These are phyloP conservation scores for Wallacemonas collosoma DNA, from an alignment of 208 protist genomes.

Conservation along the genomic window DNA sequence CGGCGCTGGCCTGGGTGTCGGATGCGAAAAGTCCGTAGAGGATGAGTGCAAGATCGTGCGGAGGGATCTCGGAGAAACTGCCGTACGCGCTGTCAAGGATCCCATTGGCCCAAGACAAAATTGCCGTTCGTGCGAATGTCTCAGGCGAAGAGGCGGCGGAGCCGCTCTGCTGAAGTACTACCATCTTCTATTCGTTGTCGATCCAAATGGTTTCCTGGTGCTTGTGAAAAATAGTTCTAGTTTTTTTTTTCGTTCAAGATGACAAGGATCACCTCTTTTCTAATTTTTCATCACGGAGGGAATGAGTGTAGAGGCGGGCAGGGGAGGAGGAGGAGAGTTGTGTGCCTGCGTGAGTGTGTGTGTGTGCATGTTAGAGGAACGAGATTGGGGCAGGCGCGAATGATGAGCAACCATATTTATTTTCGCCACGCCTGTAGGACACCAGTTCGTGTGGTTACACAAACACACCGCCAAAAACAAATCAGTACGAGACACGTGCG, in stretches of 20 bases:
- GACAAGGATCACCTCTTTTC: no score
- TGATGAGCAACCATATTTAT: no score
- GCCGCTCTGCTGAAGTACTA: background rate
- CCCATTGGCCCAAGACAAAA: conserved; percentile 62
- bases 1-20: background rate
- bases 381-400: no score
- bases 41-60: conserved; percentile 65
- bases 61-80: conserved; percentile 54
- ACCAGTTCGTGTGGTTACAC: no score
- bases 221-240: background rate
- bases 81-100: conserved; percentile 42
- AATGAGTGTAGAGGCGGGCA: background rate
- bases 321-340: background rate
- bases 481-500: no score
- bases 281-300: no score
- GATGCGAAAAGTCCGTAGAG: conserved; percentile 60
- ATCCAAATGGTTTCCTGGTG: no score
- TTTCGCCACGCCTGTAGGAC: no score
- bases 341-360: background rate
- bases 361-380: background rate
- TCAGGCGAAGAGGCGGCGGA: conserved; percentile 1
- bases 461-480: no score
- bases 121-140: conserved; percentile 54
- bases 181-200: background rate
- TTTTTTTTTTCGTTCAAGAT: no score